phyloP scores from a whole-genome alignment of 805 yeast genomes.

The Suhomyces kilbournensis region DNA sequence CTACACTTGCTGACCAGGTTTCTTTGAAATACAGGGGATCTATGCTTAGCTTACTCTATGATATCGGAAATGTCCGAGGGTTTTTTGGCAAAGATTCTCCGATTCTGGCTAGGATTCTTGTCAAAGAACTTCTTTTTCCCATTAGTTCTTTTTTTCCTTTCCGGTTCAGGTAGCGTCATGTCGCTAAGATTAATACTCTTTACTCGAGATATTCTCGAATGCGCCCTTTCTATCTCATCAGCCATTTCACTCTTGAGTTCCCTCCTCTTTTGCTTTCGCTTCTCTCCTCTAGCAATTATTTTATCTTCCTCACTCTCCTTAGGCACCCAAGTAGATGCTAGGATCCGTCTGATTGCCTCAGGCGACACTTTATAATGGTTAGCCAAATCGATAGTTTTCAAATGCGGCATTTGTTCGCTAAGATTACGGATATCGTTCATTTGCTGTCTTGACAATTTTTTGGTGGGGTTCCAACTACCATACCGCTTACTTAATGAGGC shows the following conservation, averaged over 20 bases:
- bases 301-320: slow-evolving; percentile 47
- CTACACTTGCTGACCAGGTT: not conserved
- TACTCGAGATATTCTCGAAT: slow-evolving; percentile 7
- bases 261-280: slow-evolving; percentile 16
- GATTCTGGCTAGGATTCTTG: not conserved
- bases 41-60: not conserved
- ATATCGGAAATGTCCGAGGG: not conserved
- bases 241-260: slow-evolving; percentile 9
- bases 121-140: not conserved
- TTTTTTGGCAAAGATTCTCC: not conserved
- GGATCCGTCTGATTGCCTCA: slow-evolving; percentile 75
- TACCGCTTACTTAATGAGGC: slow-evolving; percentile 61
- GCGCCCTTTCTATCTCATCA: slow-evolving; percentile 7
- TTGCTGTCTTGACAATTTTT: slow-evolving; percentile 62
- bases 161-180: not conserved
- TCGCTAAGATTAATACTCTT: slow-evolving; percentile 5
- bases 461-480: slow-evolving; percentile 66
- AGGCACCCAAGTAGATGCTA: slow-evolving; percentile 77
- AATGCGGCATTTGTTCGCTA: slow-evolving; percentile 56
- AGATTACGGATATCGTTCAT: slow-evolving; percentile 63
- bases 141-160: too few species aligned
- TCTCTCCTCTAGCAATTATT: slow-evolving; percentile 49
- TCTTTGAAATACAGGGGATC: not conserved
- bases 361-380: slow-evolving; percentile 69
- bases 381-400: slow-evolving; percentile 59